Evolutionary conservation across 805 yeast genomes (phyloP).

Genomic region (Candida nanaspora): DNA sequence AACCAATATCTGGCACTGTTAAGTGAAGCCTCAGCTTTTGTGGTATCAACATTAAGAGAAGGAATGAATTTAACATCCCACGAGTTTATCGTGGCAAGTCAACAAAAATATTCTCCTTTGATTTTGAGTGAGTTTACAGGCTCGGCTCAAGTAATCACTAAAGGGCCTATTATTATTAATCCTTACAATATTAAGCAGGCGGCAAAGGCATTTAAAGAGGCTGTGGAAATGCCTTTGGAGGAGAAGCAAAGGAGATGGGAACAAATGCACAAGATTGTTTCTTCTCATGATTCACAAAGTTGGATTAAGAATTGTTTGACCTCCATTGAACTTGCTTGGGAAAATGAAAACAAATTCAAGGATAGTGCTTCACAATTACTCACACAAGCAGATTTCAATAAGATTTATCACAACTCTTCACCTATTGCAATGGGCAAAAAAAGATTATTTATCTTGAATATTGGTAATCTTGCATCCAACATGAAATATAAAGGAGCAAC

Average conservation of each 20-base stretch:
- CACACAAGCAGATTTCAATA: constrained; percentile 27
- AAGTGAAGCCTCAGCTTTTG: constrained; percentile 79
- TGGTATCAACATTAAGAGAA: constrained; percentile 88
- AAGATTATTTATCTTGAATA: constrained; percentile 44
- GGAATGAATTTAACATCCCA: constrained; percentile 97
- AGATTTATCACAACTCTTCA: constrained; percentile 23
- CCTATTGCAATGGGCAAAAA: constrained; percentile 21
- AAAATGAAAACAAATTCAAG: constrained; percentile 22
- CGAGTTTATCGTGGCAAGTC: constrained; percentile 77
- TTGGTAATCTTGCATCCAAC: constrained; percentile 36
- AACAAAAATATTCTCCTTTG: constrained; percentile 68
- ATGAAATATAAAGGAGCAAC: constrained; percentile 26
- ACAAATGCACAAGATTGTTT: constrained; percentile 48
- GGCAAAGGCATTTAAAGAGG: constrained; percentile 52
- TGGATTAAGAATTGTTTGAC: constrained; percentile 63
- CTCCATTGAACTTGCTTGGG: constrained; percentile 46
- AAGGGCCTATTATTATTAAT: constrained; percentile 72
- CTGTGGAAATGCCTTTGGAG: constrained; percentile 56
- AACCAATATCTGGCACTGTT: constrained; percentile 84
- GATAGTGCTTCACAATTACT: constrained; percentile 13
- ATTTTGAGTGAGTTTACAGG: constrained; percentile 92
- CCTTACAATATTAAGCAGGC: constrained; percentile 83
- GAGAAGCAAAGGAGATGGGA: constrained; percentile 62
- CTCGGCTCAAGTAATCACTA: constrained; percentile 68
- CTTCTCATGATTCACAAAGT: constrained; percentile 58